These are phyloP conservation scores for Cystofilobasidium bisporidii DNA, from an alignment of 768 basidiomycete species.

Conservation along the genomic window DNA sequence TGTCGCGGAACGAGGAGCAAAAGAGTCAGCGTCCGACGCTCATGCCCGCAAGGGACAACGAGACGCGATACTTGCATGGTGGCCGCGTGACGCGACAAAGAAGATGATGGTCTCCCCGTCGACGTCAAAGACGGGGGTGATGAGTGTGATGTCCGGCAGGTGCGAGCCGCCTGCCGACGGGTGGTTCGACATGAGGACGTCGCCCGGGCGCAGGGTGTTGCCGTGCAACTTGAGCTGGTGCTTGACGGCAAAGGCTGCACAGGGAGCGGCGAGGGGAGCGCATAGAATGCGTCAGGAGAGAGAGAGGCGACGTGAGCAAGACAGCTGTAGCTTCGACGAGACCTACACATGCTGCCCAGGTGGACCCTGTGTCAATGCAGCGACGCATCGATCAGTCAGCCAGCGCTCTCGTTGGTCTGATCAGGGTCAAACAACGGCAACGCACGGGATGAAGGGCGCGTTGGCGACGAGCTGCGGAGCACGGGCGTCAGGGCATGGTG, in stretches of 20 bases:
- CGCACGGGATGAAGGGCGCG: slow-evolving; percentile 23
- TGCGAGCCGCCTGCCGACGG: slow-evolving; percentile 30
- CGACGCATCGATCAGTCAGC: too few relatives aligned
- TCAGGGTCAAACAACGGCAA: too few relatives aligned
- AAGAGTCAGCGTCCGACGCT: too few relatives aligned
- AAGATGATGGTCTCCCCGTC: slow-evolving; percentile 24
- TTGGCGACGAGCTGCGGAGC: not conserved
- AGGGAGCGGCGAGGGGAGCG: too few relatives aligned
- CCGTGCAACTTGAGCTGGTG: slow-evolving; percentile 29
- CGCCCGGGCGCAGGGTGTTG: slow-evolving; percentile 28
- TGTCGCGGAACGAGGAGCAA: not conserved
- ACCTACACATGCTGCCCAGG: slow-evolving; percentile 30
- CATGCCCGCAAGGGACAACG: too few relatives aligned
- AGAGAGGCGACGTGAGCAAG: too few relatives aligned
- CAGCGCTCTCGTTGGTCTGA: too few relatives aligned
- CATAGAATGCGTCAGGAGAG: too few relatives aligned
- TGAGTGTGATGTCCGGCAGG: slow-evolving; percentile 21
- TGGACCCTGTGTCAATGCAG: too few relatives aligned
- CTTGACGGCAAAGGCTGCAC: slow-evolving; percentile 29
- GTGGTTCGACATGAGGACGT: slow-evolving; percentile 32
- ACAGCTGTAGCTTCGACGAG: too few relatives aligned
- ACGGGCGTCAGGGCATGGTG: not conserved
- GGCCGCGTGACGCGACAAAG: slow-evolving; percentile 29
- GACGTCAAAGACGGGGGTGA: slow-evolving; percentile 32
- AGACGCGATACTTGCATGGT: slow-evolving; percentile 2